Percentiles rank a stretch among this genome's conserved stretches.
Evolutionary conservation across 164 flowering plant genomes (phyloP).

Genomic region (Liquidambar formosana): DNA sequence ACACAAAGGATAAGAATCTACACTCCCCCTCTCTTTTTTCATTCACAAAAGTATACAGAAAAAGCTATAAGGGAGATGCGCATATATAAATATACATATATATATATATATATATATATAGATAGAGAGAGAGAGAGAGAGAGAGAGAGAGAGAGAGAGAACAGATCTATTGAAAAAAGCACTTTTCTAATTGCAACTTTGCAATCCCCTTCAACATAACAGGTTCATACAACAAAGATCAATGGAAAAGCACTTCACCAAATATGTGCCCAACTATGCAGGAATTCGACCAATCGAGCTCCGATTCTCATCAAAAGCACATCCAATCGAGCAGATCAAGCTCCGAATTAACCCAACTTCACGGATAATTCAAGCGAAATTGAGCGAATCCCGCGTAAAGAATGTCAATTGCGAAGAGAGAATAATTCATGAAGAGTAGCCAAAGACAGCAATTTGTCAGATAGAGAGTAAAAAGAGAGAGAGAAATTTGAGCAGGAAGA

Average conservation of each 20-base stretch:
- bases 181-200: not conserved
- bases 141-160: not conserved
- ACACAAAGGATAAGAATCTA: not conserved
- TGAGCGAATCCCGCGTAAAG: not conserved
- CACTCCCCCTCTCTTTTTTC: not conserved
- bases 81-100: no score
- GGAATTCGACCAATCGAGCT: not conserved
- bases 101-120: no score
- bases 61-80: constrained; percentile 10
- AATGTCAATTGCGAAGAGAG: not conserved
- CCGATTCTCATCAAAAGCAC: not conserved
- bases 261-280: not conserved
- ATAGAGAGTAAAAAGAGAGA: not conserved
- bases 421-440: not conserved
- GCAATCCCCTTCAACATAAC: not conserved
- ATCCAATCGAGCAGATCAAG: constrained; percentile 13
- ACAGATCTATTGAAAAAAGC: constrained; percentile 14
- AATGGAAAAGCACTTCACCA: not conserved
- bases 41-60: not conserved
- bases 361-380: no score
- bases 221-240: no score
- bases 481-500: not conserved
- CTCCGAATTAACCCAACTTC: no score
- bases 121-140: no score
- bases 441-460: not conserved